Percentiles rank a stretch among this genome's conserved stretches.
phyloP scores from a whole-genome alignment of 106 monocot species.

The Apostasia ramifera region DNA sequence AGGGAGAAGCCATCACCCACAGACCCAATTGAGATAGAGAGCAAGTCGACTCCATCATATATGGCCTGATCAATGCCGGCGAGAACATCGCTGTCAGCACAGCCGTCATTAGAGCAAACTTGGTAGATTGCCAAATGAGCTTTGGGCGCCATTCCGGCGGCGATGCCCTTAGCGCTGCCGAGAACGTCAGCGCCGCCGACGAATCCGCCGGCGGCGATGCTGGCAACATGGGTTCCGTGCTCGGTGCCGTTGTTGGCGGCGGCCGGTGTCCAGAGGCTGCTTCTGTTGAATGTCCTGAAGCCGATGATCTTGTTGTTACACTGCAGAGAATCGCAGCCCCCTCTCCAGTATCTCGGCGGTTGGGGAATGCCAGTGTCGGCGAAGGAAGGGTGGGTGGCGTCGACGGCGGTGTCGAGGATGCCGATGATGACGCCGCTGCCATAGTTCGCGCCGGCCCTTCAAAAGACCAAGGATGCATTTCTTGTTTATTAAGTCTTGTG shows the following conservation, averaged over 20 bases:
- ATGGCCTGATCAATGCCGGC: constrained; percentile 26
- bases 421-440: constrained; percentile 58
- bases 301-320: constrained; percentile 48
- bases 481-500: too few relatives aligned
- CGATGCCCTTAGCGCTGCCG: constrained; percentile 3
- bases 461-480: not conserved
- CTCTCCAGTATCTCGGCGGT: constrained; percentile 36
- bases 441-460: constrained; percentile 3
- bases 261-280: not conserved
- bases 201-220: constrained; percentile 28
- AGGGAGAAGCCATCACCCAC: too few relatives aligned
- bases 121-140: constrained; percentile 28
- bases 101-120: constrained; percentile 4
- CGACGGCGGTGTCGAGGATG: constrained; percentile 32
- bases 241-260: constrained; percentile 4
- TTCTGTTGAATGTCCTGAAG: not conserved
- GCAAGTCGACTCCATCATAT: constrained; percentile 21
- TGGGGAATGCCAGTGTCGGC: constrained; percentile 23
- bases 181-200: constrained; percentile 19
- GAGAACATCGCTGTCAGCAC: constrained; percentile 2
- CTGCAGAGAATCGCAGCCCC: constrained; percentile 8
- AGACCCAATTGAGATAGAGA: constrained; percentile 11
- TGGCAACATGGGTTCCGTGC: constrained; percentile 38
- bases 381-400: constrained; percentile 35
- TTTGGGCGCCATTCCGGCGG: constrained; percentile 19